phyloP scores from a whole-genome alignment of 495 filamentous ascomycete genomes.

The Letharia columbiana region DNA sequence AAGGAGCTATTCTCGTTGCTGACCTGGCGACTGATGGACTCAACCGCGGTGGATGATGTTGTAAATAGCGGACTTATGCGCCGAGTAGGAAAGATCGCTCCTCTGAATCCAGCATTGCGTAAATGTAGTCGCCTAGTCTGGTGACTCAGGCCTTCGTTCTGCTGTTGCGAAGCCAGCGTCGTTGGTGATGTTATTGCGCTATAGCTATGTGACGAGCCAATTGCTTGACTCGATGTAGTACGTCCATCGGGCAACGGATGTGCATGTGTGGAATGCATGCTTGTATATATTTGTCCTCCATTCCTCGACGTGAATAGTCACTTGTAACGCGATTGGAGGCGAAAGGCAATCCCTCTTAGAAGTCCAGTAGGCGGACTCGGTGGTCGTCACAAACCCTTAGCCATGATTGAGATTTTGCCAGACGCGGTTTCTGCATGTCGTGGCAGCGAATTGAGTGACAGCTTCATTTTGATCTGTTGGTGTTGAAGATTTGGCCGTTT shows the following conservation, averaged over 20 bases:
- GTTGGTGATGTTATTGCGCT: conserved; percentile 11
- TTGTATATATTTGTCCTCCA: conserved; percentile 14
- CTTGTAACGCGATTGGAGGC: conserved; percentile 9
- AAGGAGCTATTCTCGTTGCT: conserved; percentile 21
- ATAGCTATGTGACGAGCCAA: neutral
- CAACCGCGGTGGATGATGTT: conserved; percentile 1
- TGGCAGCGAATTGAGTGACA: neutral
- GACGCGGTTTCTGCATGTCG: neutral
- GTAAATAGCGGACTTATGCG: conserved; percentile 26
- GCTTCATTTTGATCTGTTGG: neutral
- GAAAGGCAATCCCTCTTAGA: neutral
- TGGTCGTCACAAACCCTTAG: neutral
- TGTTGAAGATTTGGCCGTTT: neutral
- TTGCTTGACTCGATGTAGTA: conserved; percentile 9
- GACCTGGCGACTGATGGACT: conserved; percentile 15
- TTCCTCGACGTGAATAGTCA: conserved; percentile 8
- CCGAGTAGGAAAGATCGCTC: conserved; percentile 23
- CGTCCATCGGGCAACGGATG: conserved; percentile 18
- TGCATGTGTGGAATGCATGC: conserved; percentile 25
- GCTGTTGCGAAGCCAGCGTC: conserved; percentile 6
- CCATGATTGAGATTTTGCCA: neutral
- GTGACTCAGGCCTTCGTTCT: conserved; percentile 21
- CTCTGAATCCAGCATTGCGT: conserved; percentile 33
- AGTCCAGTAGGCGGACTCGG: neutral
- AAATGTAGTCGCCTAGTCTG: conserved; percentile 30